Percentiles rank a stretch among this genome's conserved stretches.
Evolutionary conservation across 768 basidiomycete species (phyloP).

Genomic region (Pleurotus citrinopileatus): DNA sequence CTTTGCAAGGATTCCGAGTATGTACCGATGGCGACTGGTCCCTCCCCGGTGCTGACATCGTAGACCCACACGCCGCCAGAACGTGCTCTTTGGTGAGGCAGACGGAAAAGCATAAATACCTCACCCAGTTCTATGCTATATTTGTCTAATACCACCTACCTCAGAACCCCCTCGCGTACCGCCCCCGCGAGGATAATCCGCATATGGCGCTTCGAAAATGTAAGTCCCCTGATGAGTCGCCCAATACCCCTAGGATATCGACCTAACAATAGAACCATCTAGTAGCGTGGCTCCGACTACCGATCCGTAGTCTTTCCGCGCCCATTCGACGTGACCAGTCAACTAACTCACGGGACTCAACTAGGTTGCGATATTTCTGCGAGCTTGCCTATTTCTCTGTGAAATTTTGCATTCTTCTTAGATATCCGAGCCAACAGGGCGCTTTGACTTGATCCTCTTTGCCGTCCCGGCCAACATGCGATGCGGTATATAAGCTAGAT

Average conservation of each 20-base stretch:
- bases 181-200: background rate
- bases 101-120: background rate
- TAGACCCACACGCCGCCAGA: too few relatives aligned
- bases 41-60: too few relatives aligned
- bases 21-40: too few relatives aligned
- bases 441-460: too few relatives aligned
- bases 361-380: background rate
- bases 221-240: background rate
- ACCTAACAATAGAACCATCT: background rate
- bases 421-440: too few relatives aligned
- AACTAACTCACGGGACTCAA: background rate
- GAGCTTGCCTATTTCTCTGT: background rate
- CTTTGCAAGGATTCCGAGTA: too few relatives aligned
- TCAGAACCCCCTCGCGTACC: background rate
- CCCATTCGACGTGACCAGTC: background rate
- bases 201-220: background rate
- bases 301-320: conserved; percentile 1
- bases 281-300: background rate
- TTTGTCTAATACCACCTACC: background rate
- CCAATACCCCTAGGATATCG: background rate
- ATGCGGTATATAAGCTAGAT: too few relatives aligned
- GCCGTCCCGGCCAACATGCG: too few relatives aligned
- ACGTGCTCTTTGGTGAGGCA: too few relatives aligned
- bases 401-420: too few relatives aligned
- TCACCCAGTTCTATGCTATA: background rate